Conservation (phyloP, 2,329 filamentous ascomycete genomes). For the Ophiobolus disseminans region DNA sequence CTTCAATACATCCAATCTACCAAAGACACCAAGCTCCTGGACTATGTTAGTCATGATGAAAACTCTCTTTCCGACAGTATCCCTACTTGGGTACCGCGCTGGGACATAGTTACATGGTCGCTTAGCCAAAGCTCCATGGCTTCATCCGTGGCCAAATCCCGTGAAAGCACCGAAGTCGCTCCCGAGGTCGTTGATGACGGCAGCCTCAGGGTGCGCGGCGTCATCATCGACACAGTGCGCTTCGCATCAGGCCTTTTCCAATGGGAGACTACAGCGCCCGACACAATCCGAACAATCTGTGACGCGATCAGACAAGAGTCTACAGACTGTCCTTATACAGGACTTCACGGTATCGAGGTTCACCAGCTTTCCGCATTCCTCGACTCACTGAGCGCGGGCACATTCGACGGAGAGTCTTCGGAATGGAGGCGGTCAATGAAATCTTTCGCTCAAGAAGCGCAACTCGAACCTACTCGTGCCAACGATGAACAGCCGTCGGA, state of each 20-base stretch:
- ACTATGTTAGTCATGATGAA: slow-evolving; percentile 9
- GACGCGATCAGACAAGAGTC: neutral
- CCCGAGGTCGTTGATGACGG: neutral
- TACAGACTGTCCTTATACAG: neutral
- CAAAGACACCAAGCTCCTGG: slow-evolving; percentile 2
- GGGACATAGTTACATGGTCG: slow-evolving; percentile 3
- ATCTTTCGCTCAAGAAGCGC: neutral
- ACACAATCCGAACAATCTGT: neutral
- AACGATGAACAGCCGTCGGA: neutral
- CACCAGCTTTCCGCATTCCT: neutral
- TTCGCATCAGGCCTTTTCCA: neutral
- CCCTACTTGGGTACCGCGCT: slow-evolving; percentile 11
- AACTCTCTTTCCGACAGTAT: neutral
- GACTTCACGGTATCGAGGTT: neutral
- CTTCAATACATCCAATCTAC: neutral
- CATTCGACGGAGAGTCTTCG: neutral
- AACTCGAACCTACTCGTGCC: neutral
- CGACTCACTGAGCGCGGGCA: neutral
- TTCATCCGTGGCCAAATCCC: neutral
- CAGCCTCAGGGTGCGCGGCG: neutral
- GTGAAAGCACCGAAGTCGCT: neutral
- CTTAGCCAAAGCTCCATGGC: neutral
- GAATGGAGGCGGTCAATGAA: neutral
- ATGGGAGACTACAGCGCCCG: neutral
- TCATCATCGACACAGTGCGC: neutral